Percentiles rank a stretch among this genome's conserved stretches.
phyloP scores from a whole-genome alignment of 2,329 filamentous ascomycete species.

The Aureobasidium mangrovei region DNA sequence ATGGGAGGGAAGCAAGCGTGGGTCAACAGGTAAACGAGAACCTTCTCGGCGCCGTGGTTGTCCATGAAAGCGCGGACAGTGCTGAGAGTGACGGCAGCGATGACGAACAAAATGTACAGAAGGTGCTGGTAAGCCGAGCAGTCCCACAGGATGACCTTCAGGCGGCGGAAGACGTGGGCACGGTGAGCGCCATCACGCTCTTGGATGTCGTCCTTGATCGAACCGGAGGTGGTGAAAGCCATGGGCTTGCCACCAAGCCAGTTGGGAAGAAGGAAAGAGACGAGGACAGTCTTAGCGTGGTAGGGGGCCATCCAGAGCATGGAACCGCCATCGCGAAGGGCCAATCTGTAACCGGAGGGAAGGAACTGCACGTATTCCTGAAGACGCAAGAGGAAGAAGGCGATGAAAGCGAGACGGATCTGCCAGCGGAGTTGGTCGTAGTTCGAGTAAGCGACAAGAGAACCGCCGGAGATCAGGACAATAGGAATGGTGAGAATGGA shows the following conservation, averaged over 20 bases:
- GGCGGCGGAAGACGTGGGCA: constrained; percentile 41
- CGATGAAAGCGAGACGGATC: constrained; percentile 12
- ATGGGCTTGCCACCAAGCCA: constrained; percentile 47
- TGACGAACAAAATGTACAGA: constrained; percentile 45
- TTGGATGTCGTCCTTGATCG: constrained; percentile 46
- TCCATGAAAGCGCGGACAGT: constrained; percentile 43
- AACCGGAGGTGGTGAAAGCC: constrained; percentile 54
- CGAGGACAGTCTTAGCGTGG: constrained; percentile 46
- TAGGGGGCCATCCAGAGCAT: constrained; percentile 58
- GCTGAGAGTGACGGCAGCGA: constrained; percentile 43
- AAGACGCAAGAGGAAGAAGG: constrained; percentile 37
- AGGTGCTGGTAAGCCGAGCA: constrained; percentile 50
- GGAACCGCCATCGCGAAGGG: constrained; percentile 47
- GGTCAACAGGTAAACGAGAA: constrained; percentile 47
- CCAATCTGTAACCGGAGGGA: constrained; percentile 51
- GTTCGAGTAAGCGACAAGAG: constrained; percentile 48
- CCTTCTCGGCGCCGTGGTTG: constrained; percentile 30
- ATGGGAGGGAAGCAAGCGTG: constrained; percentile 56
- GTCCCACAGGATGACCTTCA: constrained; percentile 48
- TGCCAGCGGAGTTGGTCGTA: constrained; percentile 21
- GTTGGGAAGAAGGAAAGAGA: constrained; percentile 18
- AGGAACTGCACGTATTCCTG: constrained; percentile 55
- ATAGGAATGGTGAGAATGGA: constrained; percentile 51
- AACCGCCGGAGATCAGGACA: constrained; percentile 49
- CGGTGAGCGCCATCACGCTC: constrained; percentile 43